These are phyloP conservation scores for Eucalyptus caleyi DNA, from an alignment of 345 rosid species.

Conservation along the genomic window DNA sequence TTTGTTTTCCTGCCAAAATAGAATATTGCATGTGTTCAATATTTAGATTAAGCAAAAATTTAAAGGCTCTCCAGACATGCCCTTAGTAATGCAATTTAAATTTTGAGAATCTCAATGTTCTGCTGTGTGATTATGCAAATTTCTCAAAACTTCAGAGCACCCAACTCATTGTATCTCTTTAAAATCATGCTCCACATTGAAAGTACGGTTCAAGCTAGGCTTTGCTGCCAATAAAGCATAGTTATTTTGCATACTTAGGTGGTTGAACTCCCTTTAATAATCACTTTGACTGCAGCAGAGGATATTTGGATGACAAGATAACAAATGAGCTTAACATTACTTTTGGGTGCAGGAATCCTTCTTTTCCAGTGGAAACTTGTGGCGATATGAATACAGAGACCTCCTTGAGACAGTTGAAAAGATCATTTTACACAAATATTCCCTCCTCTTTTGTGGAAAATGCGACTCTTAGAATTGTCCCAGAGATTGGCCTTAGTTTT, in stretches of 20 bases:
- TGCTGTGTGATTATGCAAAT: not conserved
- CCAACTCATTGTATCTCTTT: not conserved
- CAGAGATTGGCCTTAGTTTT: not conserved
- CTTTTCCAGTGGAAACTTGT: not conserved
- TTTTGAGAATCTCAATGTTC: not conserved
- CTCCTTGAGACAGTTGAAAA: not conserved
- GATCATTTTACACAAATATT: not conserved
- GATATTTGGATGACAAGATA: not conserved
- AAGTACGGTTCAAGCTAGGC: not conserved
- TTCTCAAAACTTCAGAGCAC: not conserved
- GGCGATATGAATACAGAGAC: not conserved
- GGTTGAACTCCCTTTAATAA: not conserved
- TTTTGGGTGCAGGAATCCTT: not conserved
- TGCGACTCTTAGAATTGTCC: not conserved
- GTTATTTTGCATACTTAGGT: not conserved
- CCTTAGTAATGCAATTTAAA: not conserved
- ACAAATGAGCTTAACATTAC: not conserved
- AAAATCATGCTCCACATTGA: not conserved
- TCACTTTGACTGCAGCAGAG: not conserved
- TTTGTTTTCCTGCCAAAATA: not conserved
- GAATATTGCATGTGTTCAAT: not conserved
- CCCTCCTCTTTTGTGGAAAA: constrained; percentile 1
- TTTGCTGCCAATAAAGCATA: not conserved
- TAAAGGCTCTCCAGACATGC: not conserved
- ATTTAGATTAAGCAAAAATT: not conserved